A percentile compares a stretch with the other conserved stretches of the same genome.
phyloP scores from a whole-genome alignment of 139 green algal genomes.

The Chlamydomonas eustigma region DNA sequence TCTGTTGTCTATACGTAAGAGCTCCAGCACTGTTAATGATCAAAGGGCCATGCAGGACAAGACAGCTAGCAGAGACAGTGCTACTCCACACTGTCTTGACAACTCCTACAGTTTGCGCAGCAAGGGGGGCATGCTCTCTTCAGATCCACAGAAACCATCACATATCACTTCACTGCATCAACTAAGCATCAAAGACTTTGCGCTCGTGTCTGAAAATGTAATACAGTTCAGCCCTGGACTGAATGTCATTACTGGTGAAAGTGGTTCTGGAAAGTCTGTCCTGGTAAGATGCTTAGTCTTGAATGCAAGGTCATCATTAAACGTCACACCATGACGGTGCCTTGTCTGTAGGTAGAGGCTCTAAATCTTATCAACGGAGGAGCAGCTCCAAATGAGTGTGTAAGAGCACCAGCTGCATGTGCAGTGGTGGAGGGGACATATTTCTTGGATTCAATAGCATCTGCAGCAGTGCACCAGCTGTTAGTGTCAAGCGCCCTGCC shows the following conservation, averaged over 20 bases:
- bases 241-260: constrained; percentile 85
- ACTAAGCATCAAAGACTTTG: constrained; percentile 73
- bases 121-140: too few relatives aligned
- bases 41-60: too few relatives aligned
- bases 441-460: constrained; percentile 26
- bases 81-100: too few relatives aligned
- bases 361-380: constrained; percentile 69
- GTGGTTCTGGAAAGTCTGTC: constrained; percentile 82
- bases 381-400: constrained; percentile 46
- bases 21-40: too few relatives aligned
- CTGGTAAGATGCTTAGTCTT: constrained; percentile 33
- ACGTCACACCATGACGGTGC: neutral
- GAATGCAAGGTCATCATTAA: neutral
- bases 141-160: too few relatives aligned
- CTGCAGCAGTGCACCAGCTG: constrained; percentile 16
- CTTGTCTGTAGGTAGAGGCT: constrained; percentile 42
- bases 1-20: too few relatives aligned
- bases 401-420: constrained; percentile 55
- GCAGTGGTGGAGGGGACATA: constrained; percentile 61
- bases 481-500: constrained; percentile 34
- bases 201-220: constrained; percentile 60
- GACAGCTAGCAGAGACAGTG: too few relatives aligned
- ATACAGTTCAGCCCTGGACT: constrained; percentile 69
- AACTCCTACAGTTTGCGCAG: too few relatives aligned
- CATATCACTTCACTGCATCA: too few relatives aligned